Percentiles rank a stretch among this genome's conserved stretches.
These are phyloP conservation scores for Echium plantagineum DNA, from an alignment of 257 asterid species.

Conservation along the genomic window DNA sequence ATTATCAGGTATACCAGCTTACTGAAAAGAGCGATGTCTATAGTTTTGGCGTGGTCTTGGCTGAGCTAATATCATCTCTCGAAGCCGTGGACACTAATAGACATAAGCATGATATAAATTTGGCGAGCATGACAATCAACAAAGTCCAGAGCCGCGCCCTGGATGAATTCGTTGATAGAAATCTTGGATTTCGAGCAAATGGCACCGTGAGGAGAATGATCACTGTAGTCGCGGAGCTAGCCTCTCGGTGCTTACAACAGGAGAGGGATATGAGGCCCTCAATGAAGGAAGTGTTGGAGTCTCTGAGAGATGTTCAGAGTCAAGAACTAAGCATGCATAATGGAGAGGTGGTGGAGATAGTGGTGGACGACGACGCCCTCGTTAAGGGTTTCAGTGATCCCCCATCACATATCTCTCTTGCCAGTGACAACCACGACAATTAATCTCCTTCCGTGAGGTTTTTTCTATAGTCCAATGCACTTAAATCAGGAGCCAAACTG, in stretches of 20 bases:
- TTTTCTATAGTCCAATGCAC: too few relatives aligned
- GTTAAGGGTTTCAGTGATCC: background rate
- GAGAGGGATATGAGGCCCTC: slow-evolving; percentile 3
- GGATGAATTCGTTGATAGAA: slow-evolving; percentile 12
- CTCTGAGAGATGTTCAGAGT: background rate
- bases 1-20: slow-evolving; percentile 15
- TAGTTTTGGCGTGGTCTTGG: slow-evolving; percentile 18
- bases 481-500: too few relatives aligned
- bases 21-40: slow-evolving; percentile 19
- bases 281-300: background rate
- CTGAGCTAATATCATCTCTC: slow-evolving; percentile 14
- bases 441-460: too few relatives aligned
- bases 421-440: too few relatives aligned
- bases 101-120: slow-evolving; percentile 11
- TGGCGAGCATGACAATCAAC: slow-evolving; percentile 13
- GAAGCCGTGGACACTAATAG: slow-evolving; percentile 18
- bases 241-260: slow-evolving; percentile 1
- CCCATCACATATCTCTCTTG: background rate
- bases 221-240: background rate
- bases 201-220: background rate
- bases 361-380: background rate
- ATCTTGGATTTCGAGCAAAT: slow-evolving; percentile 11
- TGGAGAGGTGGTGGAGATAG: background rate
- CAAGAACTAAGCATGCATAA: background rate
- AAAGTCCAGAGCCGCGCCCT: slow-evolving; percentile 2